phyloP scores from a whole-genome alignment of 2,329 filamentous ascomycete genomes.

The Diplodia sapinea region DNA sequence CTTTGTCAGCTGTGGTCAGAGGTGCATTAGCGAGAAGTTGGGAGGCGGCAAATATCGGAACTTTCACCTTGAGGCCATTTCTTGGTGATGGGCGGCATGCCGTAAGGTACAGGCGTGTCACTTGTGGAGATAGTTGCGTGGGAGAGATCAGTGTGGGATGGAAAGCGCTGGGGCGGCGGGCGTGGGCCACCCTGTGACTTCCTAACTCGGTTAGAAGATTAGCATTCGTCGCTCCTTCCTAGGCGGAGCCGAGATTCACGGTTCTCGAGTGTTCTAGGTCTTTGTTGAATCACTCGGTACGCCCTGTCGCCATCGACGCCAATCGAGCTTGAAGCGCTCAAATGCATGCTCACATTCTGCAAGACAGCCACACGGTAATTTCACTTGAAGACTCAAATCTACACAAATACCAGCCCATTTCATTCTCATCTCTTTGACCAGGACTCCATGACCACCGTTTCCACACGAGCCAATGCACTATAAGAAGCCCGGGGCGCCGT shows the following conservation, averaged over 20 bases:
- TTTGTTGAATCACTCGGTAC: not conserved
- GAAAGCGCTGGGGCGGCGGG: not conserved
- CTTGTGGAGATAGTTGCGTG: not conserved
- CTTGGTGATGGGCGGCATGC: conserved; percentile 2
- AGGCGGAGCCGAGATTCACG: not conserved
- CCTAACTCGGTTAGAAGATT: not conserved
- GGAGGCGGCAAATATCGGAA: not conserved
- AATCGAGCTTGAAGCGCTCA: not conserved
- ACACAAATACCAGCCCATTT: not conserved
- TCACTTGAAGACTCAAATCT: not conserved
- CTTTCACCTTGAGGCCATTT: conserved; percentile 7
- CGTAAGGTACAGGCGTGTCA: not conserved
- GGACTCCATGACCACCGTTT: not conserved
- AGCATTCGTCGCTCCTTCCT: not conserved
- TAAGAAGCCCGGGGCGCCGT: not conserved
- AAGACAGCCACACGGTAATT: not conserved
- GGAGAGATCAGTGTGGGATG: not conserved
- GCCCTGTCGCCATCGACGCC: not conserved
- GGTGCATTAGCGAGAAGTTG: not conserved
- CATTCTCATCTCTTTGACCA: not conserved
- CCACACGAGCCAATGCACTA: not conserved
- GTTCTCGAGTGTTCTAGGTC: not conserved
- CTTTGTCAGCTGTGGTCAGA: not conserved
- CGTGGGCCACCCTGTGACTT: not conserved
- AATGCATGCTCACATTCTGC: not conserved